A percentile compares a stretch with the other conserved stretches of the same genome.
These are phyloP conservation scores for Hypoxylon crocopeplum DNA, from an alignment of 495 filamentous ascomycete species.

Conservation along the genomic window DNA sequence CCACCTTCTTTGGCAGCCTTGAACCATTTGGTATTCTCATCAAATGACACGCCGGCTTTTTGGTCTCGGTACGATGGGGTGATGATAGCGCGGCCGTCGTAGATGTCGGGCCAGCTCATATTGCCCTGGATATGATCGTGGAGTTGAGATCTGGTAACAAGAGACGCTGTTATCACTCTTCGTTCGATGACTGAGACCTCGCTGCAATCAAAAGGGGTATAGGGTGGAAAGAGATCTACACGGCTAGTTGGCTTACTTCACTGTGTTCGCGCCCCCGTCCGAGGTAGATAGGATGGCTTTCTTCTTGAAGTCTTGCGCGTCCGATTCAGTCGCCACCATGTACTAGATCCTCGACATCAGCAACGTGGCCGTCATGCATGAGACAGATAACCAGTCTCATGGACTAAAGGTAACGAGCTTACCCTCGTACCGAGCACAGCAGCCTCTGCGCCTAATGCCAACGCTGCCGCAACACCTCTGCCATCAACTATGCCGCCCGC, in stretches of 20 bases:
- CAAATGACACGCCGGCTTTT: slow-evolving; percentile 57
- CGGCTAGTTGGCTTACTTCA: slow-evolving; percentile 47
- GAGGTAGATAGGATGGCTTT: slow-evolving; percentile 63
- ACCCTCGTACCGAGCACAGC: slow-evolving; percentile 74
- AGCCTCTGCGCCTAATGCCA: slow-evolving; percentile 70
- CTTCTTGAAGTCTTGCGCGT: slow-evolving; percentile 65
- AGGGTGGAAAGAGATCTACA: neutral
- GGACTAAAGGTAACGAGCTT: slow-evolving; percentile 9
- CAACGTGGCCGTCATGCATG: neutral
- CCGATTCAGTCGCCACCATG: slow-evolving; percentile 69
- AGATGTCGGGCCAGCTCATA: slow-evolving; percentile 67
- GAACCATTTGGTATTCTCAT: slow-evolving; percentile 64
- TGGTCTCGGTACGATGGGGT: slow-evolving; percentile 66
- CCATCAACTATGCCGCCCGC: slow-evolving; percentile 78
- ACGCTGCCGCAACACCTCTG: slow-evolving; percentile 66
- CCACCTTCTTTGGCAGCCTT: slow-evolving; percentile 53
- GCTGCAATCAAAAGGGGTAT: neutral
- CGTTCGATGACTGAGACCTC: too few relatives aligned
- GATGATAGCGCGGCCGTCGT: slow-evolving; percentile 69
- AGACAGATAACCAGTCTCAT: neutral
- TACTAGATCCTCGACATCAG: slow-evolving; percentile 45
- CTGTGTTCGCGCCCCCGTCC: slow-evolving; percentile 70
- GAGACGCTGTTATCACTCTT: too few relatives aligned
- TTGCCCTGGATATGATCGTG: slow-evolving; percentile 75
- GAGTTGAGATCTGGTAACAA: slow-evolving; percentile 66